Evolutionary conservation across 2,329 filamentous ascomycete genomes (phyloP).

Genomic region (Colletotrichum eleusines): DNA sequence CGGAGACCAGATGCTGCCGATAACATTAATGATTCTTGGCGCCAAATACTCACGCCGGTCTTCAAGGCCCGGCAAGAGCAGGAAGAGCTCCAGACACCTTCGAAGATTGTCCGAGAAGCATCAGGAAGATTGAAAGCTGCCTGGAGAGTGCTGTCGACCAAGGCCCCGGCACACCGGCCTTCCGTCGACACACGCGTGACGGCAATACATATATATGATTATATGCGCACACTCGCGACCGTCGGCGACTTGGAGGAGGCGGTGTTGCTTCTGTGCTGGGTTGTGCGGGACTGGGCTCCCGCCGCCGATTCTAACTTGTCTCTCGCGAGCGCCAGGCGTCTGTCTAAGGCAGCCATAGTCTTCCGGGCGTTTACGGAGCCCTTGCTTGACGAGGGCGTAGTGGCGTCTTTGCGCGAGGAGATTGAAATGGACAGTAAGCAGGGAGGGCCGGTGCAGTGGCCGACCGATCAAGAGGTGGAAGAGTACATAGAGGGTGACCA

Average conservation of each 20-base stretch:
- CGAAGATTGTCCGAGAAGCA: conserved; percentile 7
- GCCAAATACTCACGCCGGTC: not conserved
- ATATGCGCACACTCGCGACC: conserved; percentile 73
- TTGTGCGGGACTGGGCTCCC: conserved; percentile 60
- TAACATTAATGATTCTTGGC: not conserved
- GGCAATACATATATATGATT: conserved; percentile 61
- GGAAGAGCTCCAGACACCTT: not conserved
- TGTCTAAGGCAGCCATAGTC: conserved; percentile 55
- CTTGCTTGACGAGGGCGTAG: conserved; percentile 51
- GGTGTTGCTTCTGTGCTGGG: conserved; percentile 69
- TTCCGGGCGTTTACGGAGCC: conserved; percentile 63
- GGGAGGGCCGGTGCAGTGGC: conserved; percentile 51
- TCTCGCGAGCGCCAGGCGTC: conserved; percentile 45
- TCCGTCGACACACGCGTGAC: conserved; percentile 43
- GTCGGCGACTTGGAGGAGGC: conserved; percentile 71
- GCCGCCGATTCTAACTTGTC: conserved; percentile 52
- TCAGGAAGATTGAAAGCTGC: conserved; percentile 11
- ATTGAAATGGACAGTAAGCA: conserved; percentile 45
- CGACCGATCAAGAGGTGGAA: conserved; percentile 52
- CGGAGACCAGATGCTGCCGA: not conserved
- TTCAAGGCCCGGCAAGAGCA: not conserved
- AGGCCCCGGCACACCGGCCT: conserved; percentile 3
- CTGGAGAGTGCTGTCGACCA: conserved; percentile 27
- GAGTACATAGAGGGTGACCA: conserved; percentile 47
- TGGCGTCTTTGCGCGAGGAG: conserved; percentile 48